A percentile compares a stretch with the other conserved stretches of the same genome.
These are phyloP conservation scores for Royoungia palumana DNA, from an alignment of 768 basidiomycete species.

Conservation along the genomic window DNA sequence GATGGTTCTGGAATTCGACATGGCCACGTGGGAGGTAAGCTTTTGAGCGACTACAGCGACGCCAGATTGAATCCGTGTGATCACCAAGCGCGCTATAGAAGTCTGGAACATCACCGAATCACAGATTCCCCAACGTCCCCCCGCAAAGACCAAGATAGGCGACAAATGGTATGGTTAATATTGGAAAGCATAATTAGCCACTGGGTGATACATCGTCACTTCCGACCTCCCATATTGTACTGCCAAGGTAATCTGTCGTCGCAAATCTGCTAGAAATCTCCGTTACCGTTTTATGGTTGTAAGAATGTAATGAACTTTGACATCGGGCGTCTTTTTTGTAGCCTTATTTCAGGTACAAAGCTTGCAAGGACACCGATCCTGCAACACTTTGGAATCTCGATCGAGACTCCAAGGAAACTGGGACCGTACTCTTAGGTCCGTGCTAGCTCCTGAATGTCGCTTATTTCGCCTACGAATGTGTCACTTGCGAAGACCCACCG, in stretches of 20 bases:
- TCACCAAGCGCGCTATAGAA: conserved; percentile 74
- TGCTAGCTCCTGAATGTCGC: no score
- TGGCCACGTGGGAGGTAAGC: conserved; percentile 79
- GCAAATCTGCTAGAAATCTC: neutral
- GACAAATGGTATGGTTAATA: conserved; percentile 70
- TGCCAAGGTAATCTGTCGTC: conserved; percentile 11
- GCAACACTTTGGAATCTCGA: no score
- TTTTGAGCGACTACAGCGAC: neutral
- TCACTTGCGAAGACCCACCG: no score
- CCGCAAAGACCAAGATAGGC: conserved; percentile 53
- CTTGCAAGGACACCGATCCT: no score
- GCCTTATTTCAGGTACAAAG: no score
- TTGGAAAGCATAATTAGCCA: neutral
- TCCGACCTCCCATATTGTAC: conserved; percentile 16
- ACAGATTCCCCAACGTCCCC: conserved; percentile 70
- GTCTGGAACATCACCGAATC: conserved; percentile 77
- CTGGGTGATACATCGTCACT: neutral
- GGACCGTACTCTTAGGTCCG: no score
- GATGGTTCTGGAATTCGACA: conserved; percentile 88
- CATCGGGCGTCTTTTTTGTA: no score
- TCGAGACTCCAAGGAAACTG: no score
- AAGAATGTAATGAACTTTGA: no score
- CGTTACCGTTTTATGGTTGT: neutral
- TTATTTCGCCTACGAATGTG: no score
- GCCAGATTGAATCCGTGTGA: neutral